Evolutionary conservation across 768 basidiomycete species (phyloP).

Genomic region (Cytidiella melzeri): DNA sequence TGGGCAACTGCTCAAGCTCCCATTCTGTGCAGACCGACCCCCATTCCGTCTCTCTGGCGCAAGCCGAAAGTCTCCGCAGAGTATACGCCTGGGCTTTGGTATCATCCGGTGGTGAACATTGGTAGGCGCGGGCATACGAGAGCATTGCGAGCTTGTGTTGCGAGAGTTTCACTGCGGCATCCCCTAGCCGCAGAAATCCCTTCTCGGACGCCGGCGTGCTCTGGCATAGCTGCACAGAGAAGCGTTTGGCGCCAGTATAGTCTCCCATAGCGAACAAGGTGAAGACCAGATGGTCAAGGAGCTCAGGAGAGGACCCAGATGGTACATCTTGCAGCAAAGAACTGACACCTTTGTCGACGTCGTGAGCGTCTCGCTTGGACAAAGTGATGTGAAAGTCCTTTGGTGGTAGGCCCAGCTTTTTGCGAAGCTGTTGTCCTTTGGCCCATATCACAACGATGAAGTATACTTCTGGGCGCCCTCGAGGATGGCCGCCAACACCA

Average conservation of each 20-base stretch:
- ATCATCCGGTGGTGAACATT: constrained; percentile 27
- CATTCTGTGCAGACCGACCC: constrained; percentile 36
- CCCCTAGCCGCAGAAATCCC: constrained; percentile 47
- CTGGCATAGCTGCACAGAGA: constrained; percentile 28
- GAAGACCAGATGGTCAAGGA: constrained; percentile 42
- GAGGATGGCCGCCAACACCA: constrained; percentile 14
- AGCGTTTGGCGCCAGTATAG: constrained; percentile 29
- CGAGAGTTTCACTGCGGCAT: constrained; percentile 31
- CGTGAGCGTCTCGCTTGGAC: constrained; percentile 34
- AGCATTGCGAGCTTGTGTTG: constrained; percentile 49
- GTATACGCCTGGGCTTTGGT: constrained; percentile 35
- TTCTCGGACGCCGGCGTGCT: constrained; percentile 31
- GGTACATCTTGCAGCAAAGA: constrained; percentile 37
- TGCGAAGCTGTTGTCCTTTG: constrained; percentile 44
- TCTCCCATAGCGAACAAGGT: constrained; percentile 35
- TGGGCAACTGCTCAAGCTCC: constrained; percentile 37
- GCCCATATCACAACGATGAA: constrained; percentile 53
- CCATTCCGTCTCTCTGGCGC: constrained; percentile 48
- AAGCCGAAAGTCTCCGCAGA: constrained; percentile 38
- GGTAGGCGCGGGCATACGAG: constrained; percentile 43
- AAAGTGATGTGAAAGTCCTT: constrained; percentile 55
- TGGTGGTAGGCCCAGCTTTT: constrained; percentile 40
- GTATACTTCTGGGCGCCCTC: constrained; percentile 14
- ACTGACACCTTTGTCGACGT: constrained; percentile 41
- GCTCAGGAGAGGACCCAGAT: constrained; percentile 22